Evolutionary conservation across 352 stramenopile species (phyloP), one percentile per base, ranked within the genome.

Genomic region (Pythium insidiosum): DNA sequence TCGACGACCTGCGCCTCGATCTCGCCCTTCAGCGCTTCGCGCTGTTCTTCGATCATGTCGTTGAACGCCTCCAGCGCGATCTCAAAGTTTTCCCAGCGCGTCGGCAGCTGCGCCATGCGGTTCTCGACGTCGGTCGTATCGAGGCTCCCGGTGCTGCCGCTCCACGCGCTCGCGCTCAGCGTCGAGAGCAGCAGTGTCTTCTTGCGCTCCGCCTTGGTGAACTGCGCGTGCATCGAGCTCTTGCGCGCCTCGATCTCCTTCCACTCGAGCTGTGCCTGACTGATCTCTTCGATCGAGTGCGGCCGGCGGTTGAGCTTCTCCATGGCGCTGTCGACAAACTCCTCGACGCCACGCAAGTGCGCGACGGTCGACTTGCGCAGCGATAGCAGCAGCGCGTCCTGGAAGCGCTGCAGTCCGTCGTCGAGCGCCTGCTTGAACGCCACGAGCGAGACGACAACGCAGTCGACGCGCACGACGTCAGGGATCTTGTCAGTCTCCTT

Each of bases 21-120:
- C 39, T 94, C 76, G 19, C 66, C 73, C 46, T 96, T 97, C 2
- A 97, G 61, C 35, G 68, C 88, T 47, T 96, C 84, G 1, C 94
- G 87, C 38, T 97, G 87, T 39, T 97, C 87, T 28, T 97, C 84
- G 36, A 98, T 92, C 81, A 98, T 96, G 39, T 97, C 88, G 43
- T 96, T 94, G 52, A 97, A 98, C 23, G 90, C 93, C 47, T 97
- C 92, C 0, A 97, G 67, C 15, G 84, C 80, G 37, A 97, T 83
- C 28, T 98, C 91, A 57, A 98, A 97, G 45, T 96, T 94, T 33
- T 97, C 86, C 91, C 92, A 98, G 0, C 73, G 63, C 1, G 73
- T 88, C 15, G 84, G 84, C 6, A 95, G 58, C 38, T 94, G 78
- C 0, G 71, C 56, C 12, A 94, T 61, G 0, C 81, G 71, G 1